Conservation (phyloP, 2,329 filamentous ascomycete genomes). For the Aspergillus oerlinghausenensis region DNA sequence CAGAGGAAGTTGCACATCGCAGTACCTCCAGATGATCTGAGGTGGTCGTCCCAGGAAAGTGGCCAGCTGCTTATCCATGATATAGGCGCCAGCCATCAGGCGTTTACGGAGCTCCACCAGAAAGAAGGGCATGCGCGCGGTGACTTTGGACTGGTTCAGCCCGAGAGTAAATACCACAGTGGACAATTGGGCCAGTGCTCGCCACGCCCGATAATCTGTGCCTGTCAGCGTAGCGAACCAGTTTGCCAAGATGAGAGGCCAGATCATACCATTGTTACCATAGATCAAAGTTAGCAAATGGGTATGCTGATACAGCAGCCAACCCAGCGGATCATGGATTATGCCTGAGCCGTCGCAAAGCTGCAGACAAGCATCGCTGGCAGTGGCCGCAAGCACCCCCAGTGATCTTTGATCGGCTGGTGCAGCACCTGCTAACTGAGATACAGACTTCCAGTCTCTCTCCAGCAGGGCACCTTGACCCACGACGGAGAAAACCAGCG, state of each 20-base stretch:
- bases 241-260: not conserved
- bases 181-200: conserved; percentile 41
- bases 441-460: conserved; percentile 4
- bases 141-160: conserved; percentile 34
- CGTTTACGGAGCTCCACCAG: too few species aligned
- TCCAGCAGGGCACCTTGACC: conserved; percentile 13
- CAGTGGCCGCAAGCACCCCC: conserved; percentile 9
- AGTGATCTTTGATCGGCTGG: conserved; percentile 10
- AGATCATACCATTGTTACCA: conserved; percentile 17
- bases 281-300: conserved; percentile 19
- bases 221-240: not conserved
- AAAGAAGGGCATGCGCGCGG: conserved; percentile 8
- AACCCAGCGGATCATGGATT: conserved; percentile 24
- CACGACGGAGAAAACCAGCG: conserved; percentile 16
- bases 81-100: too few species aligned
- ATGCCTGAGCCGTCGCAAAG: conserved; percentile 22
- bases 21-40: too few species aligned
- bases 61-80: too few species aligned
- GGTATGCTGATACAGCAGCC: conserved; percentile 22
- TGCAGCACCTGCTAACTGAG: conserved; percentile 2
- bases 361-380: conserved; percentile 27
- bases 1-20: too few species aligned
- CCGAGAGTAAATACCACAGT: conserved; percentile 43
- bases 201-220: conserved; percentile 42
- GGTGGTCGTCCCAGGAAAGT: too few species aligned